A percentile compares a stretch with the other conserved stretches of the same genome.
These are phyloP conservation scores for Candida nanaspora DNA, from an alignment of 805 yeast genomes.

Conservation along the genomic window DNA sequence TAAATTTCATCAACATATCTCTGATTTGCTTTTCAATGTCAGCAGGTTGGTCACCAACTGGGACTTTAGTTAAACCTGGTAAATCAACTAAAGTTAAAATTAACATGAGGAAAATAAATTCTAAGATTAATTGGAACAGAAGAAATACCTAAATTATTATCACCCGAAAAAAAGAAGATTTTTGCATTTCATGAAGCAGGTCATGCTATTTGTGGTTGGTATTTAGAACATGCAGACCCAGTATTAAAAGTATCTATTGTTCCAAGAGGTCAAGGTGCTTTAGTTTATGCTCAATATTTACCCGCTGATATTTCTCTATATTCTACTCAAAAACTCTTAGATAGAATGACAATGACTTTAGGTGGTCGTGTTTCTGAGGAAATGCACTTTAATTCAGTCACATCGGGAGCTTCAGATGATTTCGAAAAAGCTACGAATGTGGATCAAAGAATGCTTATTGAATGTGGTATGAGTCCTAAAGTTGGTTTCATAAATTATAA, in stretches of 20 bases:
- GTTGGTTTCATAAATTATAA: conserved; percentile 57
- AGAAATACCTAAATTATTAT: conserved; percentile 75
- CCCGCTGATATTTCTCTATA: conserved; percentile 87
- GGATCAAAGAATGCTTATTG: conserved; percentile 89
- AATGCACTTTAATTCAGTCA: conserved; percentile 82
- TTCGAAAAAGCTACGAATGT: conserved; percentile 92
- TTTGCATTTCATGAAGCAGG: conserved; percentile 99
- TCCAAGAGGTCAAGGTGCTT: conserved; percentile 94
- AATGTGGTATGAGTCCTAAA: conserved; percentile 75
- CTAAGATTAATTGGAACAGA: conserved; percentile 93
- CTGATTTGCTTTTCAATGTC: conserved; percentile 93
- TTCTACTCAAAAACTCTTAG: conserved; percentile 62
- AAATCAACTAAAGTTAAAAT: conserved; percentile 92
- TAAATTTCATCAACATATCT: conserved; percentile 87
- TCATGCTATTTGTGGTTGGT: conserved; percentile 99
- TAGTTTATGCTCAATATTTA: conserved; percentile 95
- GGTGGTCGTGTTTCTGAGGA: conserved; percentile 98
- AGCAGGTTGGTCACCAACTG: conserved; percentile 97
- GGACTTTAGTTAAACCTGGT: conserved; percentile 97
- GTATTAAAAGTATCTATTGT: conserved; percentile 90
- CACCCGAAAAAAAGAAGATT: conserved; percentile 78
- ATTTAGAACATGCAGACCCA: conserved; percentile 84
- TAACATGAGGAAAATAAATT: conserved; percentile 90
- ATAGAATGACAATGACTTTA: conserved; percentile 88
- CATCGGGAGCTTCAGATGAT: conserved; percentile 95